Base-by-base conservation (phyloP, 495 filamentous ascomycete species). In the Acidomyces sp. region DNA sequence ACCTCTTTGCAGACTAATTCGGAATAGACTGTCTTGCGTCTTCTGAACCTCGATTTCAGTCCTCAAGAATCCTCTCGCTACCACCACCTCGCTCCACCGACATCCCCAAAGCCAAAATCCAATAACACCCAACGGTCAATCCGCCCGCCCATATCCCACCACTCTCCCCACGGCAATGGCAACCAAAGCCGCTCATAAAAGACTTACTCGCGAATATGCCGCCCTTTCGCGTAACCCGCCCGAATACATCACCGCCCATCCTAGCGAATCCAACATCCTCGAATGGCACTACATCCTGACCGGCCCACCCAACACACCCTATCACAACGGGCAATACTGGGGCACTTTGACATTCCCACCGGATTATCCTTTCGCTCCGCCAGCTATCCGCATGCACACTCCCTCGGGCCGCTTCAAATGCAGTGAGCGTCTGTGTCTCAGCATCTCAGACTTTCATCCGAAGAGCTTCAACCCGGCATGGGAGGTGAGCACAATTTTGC, bases 271-370 rank as follows among this genome's bases (percentile, higher is more conserved):
- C 37, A 96, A 96, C 59, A 97, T 97, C 53, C 72, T 97, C 17
- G 90, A 97, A 69, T 97, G 90, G 45, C 90, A 97, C 65, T 97
- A 93, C 63, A 87, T 96, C 55, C 77, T 97, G 30, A 94, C 86
- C 17, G 92, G 90, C 4, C 90, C 90, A n/a, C 83, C 88, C 48
- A 70, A 80, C 18, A 97, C 90, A 1, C 88, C 90, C 1, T 97
- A 96, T 61, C 77, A 92, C 54, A 75, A 77, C 62, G 90, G 90
- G 26, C 90, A 97, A 57, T 97, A 96, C 65, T 97, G 90, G 90
- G 90, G 90, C 28, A 95, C 92, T 1, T 66, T 97, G 25, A 78
- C 88, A 40, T 97, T 97, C 60, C 90, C 90, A 18, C 75, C 85
- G 6, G 85, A 93, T 65, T 97, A 97, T 59, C 90, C 90, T 17